A percentile compares a stretch with the other conserved stretches of the same genome.
phyloP scores from a whole-genome alignment of 768 basidiomycete species.

The Nidula microcarpa region DNA sequence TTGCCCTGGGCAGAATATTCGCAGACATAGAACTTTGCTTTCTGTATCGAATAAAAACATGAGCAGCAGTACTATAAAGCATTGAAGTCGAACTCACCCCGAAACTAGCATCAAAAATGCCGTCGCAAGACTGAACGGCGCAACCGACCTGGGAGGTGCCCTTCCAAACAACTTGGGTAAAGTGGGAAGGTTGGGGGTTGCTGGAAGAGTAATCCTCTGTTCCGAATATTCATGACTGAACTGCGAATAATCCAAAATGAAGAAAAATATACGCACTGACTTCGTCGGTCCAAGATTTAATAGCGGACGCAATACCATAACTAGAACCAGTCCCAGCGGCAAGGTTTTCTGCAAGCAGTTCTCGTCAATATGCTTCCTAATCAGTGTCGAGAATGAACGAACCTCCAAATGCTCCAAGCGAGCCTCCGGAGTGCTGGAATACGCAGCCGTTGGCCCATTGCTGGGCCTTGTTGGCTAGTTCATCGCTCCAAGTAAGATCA shows the following conservation, averaged over 20 bases:
- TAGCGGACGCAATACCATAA: constrained; percentile 45
- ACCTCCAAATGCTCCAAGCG: constrained; percentile 65
- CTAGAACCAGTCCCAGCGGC: constrained; percentile 63
- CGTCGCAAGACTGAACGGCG: constrained; percentile 51
- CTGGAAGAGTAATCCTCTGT: constrained; percentile 53
- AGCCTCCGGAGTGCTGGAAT: constrained; percentile 68
- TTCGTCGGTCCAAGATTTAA: constrained; percentile 68
- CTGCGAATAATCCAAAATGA: not conserved
- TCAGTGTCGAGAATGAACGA: no score
- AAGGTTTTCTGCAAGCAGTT: constrained; percentile 54
- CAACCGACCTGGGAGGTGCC: constrained; percentile 60
- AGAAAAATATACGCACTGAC: constrained; percentile 40
- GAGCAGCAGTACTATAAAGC: no score
- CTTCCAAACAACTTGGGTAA: constrained; percentile 80
- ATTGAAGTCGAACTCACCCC: constrained; percentile 51
- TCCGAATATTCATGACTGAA: not conserved
- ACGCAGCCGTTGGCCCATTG: constrained; percentile 66
- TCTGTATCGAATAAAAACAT: no score
- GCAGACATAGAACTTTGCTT: constrained; percentile 62
- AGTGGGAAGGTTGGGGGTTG: constrained; percentile 62
- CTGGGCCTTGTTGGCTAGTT: constrained; percentile 60
- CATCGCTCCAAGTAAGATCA: constrained; percentile 60
- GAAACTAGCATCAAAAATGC: constrained; percentile 52
- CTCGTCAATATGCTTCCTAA: no score
- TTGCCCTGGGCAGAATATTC: constrained; percentile 68